Evolutionary conservation across 305 asterid species (phyloP).

Genomic region (Fraxinus latifolia): DNA sequence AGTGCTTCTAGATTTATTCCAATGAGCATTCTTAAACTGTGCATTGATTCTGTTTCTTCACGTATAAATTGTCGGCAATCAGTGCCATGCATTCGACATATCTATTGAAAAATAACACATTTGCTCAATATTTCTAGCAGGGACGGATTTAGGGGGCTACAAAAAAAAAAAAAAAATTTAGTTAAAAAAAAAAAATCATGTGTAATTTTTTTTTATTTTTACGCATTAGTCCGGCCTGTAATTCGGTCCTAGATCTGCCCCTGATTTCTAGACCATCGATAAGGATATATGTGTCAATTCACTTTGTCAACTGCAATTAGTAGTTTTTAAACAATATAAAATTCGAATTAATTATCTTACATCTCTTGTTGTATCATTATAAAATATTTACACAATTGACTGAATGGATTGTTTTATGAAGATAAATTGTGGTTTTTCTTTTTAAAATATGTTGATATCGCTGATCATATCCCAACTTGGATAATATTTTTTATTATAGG

Average conservation of each 20-base stretch:
- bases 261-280: neutral
- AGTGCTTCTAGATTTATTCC: neutral
- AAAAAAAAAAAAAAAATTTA: too few species aligned
- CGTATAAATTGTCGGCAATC: neutral
- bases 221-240: too few species aligned
- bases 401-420: neutral
- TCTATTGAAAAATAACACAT: neutral
- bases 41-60: neutral
- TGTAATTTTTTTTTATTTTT: too few species aligned
- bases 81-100: constrained; percentile 4
- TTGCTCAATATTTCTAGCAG: too few species aligned
- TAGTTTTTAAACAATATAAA: neutral
- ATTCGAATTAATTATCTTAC: neutral
- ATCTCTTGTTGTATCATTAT: neutral
- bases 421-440: neutral
- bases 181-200: too few species aligned
- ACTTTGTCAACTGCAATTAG: neutral
- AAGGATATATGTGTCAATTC: neutral
- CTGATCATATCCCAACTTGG: neutral
- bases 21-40: neutral
- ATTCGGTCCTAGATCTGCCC: too few species aligned
- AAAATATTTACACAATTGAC: neutral
- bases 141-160: too few species aligned
- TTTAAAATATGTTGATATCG: neutral
- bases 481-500: neutral